phyloP scores from a whole-genome alignment of 2,329 filamentous ascomycete species.

The Clarireedia homoeocarpa region DNA sequence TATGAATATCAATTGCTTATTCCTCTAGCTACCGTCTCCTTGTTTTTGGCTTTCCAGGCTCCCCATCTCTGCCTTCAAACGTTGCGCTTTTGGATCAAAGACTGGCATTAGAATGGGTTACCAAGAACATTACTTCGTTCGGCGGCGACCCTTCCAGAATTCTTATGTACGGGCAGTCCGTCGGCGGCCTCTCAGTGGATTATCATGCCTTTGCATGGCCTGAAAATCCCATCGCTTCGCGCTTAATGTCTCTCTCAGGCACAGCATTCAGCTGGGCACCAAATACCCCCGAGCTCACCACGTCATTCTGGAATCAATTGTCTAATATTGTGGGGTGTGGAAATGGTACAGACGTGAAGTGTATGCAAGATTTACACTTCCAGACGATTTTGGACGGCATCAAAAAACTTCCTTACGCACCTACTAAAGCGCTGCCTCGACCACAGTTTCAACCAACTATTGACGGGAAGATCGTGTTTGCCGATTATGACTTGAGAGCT shows the following conservation, averaged over 20 bases:
- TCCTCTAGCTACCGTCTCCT: slow-evolving; percentile 1
- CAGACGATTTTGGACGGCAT: not conserved
- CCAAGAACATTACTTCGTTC: slow-evolving; percentile 21
- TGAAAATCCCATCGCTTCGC: slow-evolving; percentile 17
- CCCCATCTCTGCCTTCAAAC: slow-evolving; percentile 31
- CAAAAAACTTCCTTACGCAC: not conserved
- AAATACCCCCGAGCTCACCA: not conserved
- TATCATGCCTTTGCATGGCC: slow-evolving; percentile 3
- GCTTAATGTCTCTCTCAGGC: slow-evolving; percentile 19
- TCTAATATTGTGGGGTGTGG: not conserved
- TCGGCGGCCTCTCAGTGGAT: slow-evolving; percentile 29
- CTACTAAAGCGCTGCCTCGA: not conserved
- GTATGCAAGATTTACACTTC: not conserved
- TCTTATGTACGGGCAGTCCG: slow-evolving; percentile 30
- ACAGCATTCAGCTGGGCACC: slow-evolving; percentile 19
- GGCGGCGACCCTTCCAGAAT: slow-evolving; percentile 11
- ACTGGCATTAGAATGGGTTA: slow-evolving; percentile 2
- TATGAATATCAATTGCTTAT: not conserved
- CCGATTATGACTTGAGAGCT: slow-evolving; percentile 7
- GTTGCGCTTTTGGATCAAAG: not conserved
- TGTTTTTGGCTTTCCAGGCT: slow-evolving; percentile 11
- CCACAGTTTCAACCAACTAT: slow-evolving; percentile 15
- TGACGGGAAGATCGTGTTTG: slow-evolving; percentile 14
- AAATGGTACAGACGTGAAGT: not conserved
- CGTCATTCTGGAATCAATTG: not conserved